Evolutionary conservation across 352 stramenopile species (phyloP), one percentile per base, ranked within the genome.

Genomic region (Globisporangium nagaii): DNA sequence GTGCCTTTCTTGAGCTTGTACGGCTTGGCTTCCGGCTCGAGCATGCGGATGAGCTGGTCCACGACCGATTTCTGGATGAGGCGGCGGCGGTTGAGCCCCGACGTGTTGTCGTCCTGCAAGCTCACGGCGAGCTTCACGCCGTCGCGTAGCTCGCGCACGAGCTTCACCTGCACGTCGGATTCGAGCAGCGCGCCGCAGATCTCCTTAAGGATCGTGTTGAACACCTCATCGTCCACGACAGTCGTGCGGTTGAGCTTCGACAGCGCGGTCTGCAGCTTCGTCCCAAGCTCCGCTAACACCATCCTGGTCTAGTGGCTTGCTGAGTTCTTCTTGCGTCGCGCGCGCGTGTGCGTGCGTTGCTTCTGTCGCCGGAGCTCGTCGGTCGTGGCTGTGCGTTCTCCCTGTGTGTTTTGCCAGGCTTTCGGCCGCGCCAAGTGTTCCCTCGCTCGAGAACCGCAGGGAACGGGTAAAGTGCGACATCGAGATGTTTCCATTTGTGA

Each of bases 1-100:
- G 92, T 83, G 25, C 84, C 88, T 54, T 96, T 94, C 61, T 95
- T 92, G 63, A 95, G 84, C 71, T 95, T 91, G 73, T 93, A 96
- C 4, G 86, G 80, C 59, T 90, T 71, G 35, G 75, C 70, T 37
- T 96, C 84, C 0, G 78, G 86, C 57, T 95, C 81, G 30, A 97
- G 78, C 86, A 97, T 95, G 45, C 73, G 70, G 37, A 95, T 89
- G 37, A 97, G 66, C 62, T 95, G 86, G 56, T 96, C 87, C 37
- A 94, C 86, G 32, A 97, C 84, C 24, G 88, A 83, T 63, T 96
- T 96, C 63, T 96, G 84, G 62, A 97, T 96, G 24, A 96, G 62
- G 15, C 80, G 75, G n/a, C 79, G 83, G 60, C 86, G 88, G 68
- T 96, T 96, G 45, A 71, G 68, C 19, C 86, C 85, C 12, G 82